Evolutionary conservation across 106 monocot species (phyloP), one percentile per base, ranked within the genome.

Genomic region (Dendrobium chrysotoxum): DNA sequence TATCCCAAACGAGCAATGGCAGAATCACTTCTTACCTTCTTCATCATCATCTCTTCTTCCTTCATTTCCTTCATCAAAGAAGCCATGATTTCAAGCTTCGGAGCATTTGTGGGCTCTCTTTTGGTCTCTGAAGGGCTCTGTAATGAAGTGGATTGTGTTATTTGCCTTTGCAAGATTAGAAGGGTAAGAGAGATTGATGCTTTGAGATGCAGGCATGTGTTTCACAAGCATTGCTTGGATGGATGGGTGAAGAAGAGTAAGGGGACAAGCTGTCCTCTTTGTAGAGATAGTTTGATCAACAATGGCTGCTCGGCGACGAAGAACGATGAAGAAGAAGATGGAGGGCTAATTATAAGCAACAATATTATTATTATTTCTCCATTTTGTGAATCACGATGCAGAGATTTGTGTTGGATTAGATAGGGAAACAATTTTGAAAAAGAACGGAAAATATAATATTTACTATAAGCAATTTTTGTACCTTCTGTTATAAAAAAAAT

Each of bases 401-500:
- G 73, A 8, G 73, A 73, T 73, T 38, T 73, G 73, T 73, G 15
- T 12, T 73, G 73, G 73, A 40, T 73, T 21, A 73, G 73, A 40
- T 73, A 20, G 21, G 18, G 5, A 40, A 73, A 20, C 20, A 5
- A 31, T 68, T 42, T 4, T 5, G 7, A 7, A 1, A 42, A 42
- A 5, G 7, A 42, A 42, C 7, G 7, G 7, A 42, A 42, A 42
- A 42, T n/a, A n/a, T n/a, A n/a, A n/a, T n/a, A n/a, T n/a, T n/a
- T n/a, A n/a, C n/a, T n/a, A n/a, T n/a, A n/a, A n/a, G n/a, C n/a
- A n/a, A n/a, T n/a, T n/a, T n/a, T n/a, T n/a, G n/a, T n/a, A n/a
- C n/a, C n/a, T n/a, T n/a, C n/a, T n/a, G n/a, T n/a, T n/a, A n/a
- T n/a, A n/a, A n/a, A n/a, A n/a, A n/a, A n/a, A n/a, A n/a, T n/a